Percentiles rank a stretch among this genome's conserved stretches.
phyloP scores from a whole-genome alignment of 768 basidiomycete genomes.

The Trametes elegans region DNA sequence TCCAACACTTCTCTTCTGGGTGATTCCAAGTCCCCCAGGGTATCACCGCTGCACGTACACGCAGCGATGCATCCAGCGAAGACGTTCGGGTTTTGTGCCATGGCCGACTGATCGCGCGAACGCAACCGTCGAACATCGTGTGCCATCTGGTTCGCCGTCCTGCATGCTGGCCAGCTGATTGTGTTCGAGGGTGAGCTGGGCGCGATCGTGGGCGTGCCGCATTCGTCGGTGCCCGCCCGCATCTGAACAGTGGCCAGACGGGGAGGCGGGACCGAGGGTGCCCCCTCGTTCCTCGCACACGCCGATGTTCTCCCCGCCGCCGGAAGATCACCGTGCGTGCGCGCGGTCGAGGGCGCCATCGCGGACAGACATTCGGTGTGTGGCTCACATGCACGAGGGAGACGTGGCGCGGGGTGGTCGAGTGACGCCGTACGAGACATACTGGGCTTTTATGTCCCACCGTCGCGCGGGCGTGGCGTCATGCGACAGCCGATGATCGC shows the following conservation, averaged over 20 bases:
- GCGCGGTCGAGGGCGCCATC: not conserved
- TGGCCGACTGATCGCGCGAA: not conserved
- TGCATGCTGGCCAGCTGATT: not conserved
- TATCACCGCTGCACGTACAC: constrained; percentile 8
- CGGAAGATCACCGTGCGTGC: constrained; percentile 3
- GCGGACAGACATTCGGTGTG: not conserved
- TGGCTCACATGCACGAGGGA: constrained; percentile 7
- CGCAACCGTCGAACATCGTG: not conserved
- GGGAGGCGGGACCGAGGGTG: constrained; percentile 3
- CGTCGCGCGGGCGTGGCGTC: constrained; percentile 12
- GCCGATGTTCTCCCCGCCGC: constrained; percentile 10
- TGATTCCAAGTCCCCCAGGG: constrained; percentile 10
- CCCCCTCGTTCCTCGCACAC: constrained; percentile 3
- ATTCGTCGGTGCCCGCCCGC: constrained; percentile 2
- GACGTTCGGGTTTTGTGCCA: no score
- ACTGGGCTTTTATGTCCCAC: constrained; percentile 28
- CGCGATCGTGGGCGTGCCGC: not conserved
- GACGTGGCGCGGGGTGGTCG: constrained; percentile 12
- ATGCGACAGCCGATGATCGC: constrained; percentile 4
- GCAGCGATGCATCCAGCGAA: no score
- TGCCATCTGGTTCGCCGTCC: not conserved
- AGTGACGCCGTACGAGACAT: constrained; percentile 12
- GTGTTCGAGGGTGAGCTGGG: constrained; percentile 7
- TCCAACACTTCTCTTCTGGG: not conserved
- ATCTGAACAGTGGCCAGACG: constrained; percentile 2